These are phyloP conservation scores for Strigomonas galati DNA, from an alignment of 208 protist species.

Conservation along the genomic window DNA sequence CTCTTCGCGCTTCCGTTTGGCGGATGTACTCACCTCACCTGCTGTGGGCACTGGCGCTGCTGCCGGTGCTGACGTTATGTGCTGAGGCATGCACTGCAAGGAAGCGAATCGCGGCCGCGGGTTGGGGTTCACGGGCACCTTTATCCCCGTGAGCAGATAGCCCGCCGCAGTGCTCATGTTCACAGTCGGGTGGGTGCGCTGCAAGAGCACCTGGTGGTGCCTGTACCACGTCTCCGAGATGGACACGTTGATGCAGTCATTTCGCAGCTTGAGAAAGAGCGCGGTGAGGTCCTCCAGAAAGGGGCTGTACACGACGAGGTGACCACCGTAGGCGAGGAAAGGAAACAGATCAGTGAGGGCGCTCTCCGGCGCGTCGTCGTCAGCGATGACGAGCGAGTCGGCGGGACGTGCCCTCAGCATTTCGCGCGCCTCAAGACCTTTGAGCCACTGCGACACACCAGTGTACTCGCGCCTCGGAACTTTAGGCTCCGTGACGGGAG, in stretches of 20 bases:
- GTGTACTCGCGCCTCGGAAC: background rate
- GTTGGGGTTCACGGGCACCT: slow-evolving; percentile 40
- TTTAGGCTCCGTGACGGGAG: background rate
- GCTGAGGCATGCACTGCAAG: background rate
- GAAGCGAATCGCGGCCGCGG: slow-evolving; percentile 19
- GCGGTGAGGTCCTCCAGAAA: slow-evolving; percentile 77
- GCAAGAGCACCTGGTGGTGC: slow-evolving; percentile 91
- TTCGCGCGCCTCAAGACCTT: slow-evolving; percentile 58
- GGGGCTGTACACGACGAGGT: slow-evolving; percentile 85
- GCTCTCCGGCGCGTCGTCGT: slow-evolving; percentile 33
- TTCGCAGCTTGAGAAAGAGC: slow-evolving; percentile 59
- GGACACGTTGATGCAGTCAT: slow-evolving; percentile 76
- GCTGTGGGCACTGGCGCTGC: too few species aligned
- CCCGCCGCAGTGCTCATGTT: slow-evolving; percentile 90
- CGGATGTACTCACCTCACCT: too few species aligned
- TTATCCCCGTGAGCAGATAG: slow-evolving; percentile 90
- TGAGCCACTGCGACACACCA: slow-evolving; percentile 61
- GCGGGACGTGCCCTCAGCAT: slow-evolving; percentile 50
- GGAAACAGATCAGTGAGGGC: slow-evolving; percentile 62
- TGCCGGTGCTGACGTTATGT: background rate
- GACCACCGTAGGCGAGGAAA: slow-evolving; percentile 70
- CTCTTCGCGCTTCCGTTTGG: slow-evolving; percentile 12
- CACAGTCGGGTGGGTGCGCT: slow-evolving; percentile 92
- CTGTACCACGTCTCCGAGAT: slow-evolving; percentile 93
- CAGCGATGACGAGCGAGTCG: slow-evolving; percentile 76